phyloP scores from a whole-genome alignment of 148 eudicot species.

The Pharnaceum exiguum region DNA sequence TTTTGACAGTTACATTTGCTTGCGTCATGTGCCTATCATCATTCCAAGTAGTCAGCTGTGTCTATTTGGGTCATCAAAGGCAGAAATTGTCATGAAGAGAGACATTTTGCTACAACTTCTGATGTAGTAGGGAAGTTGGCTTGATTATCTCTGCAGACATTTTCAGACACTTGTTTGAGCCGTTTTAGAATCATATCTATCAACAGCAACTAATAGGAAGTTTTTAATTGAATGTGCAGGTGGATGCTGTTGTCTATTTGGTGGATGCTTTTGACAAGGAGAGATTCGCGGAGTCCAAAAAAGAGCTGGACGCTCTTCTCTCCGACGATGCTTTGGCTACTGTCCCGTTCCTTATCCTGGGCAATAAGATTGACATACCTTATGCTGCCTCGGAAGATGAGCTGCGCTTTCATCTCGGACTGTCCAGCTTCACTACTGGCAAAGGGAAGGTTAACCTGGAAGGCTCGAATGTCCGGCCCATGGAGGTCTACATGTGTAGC shows the following conservation, averaged over 20 bases:
- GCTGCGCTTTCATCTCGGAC: constrained; percentile 55
- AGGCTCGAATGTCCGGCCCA: constrained; percentile 66
- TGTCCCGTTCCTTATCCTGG: constrained; percentile 75
- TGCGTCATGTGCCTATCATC: constrained; percentile 26
- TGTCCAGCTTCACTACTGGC: constrained; percentile 66
- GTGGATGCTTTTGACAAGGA: constrained; percentile 84
- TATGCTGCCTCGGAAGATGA: constrained; percentile 89
- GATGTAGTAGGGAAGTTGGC: neutral
- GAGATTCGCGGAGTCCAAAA: constrained; percentile 81
- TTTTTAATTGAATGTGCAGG: constrained; percentile 40
- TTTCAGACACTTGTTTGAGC: neutral
- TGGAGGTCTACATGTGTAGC: constrained; percentile 90
- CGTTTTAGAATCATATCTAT: neutral
- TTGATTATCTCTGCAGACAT: constrained; percentile 8
- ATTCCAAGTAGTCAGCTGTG: constrained; percentile 14
- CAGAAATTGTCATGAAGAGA: constrained; percentile 9
- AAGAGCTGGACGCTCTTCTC: constrained; percentile 81
- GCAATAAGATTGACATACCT: constrained; percentile 83
- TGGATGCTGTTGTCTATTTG: constrained; percentile 80
- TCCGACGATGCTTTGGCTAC: constrained; percentile 68
- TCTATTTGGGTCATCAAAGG: constrained; percentile 24
- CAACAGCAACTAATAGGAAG: neutral
- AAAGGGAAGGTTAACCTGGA: constrained; percentile 73
- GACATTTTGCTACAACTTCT: constrained; percentile 2
- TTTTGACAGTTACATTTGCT: neutral